phyloP scores from a whole-genome alignment of 2,329 filamentous ascomycete species.

The Intubia oerlemansii region DNA sequence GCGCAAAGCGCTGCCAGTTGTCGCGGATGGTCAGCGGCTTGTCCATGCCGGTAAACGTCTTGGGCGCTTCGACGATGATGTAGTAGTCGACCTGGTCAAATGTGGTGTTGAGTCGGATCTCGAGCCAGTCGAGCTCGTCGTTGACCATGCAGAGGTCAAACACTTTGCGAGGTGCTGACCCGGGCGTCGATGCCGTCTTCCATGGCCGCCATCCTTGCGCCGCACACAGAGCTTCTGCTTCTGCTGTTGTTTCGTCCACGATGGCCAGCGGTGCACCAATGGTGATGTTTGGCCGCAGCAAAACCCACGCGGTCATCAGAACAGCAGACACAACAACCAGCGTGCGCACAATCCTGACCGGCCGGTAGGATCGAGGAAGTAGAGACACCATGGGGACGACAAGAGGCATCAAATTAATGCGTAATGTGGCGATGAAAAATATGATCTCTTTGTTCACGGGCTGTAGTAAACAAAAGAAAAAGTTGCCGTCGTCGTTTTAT shows the following conservation, averaged over 20 bases:
- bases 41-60: slow-evolving; percentile 32
- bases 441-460: too few relatives aligned
- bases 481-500: too few relatives aligned
- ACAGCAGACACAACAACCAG: too few relatives aligned
- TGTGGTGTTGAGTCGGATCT: slow-evolving; percentile 38
- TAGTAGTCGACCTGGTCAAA: slow-evolving; percentile 41
- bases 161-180: slow-evolving; percentile 22
- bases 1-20: slow-evolving; percentile 27
- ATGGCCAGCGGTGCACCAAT: too few relatives aligned
- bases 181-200: slow-evolving; percentile 1
- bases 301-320: too few relatives aligned
- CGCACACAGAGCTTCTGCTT: slow-evolving; percentile 16
- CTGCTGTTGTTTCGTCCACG: neutral
- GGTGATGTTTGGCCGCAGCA: too few relatives aligned
- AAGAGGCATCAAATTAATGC: too few relatives aligned
- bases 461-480: too few relatives aligned
- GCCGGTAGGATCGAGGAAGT: too few relatives aligned
- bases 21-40: slow-evolving; percentile 32
- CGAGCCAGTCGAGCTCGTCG: slow-evolving; percentile 42
- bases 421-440: too few relatives aligned
- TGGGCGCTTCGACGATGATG: slow-evolving; percentile 35
- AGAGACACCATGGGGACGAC: too few relatives aligned
- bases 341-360: too few relatives aligned
- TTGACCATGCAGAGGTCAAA: slow-evolving; percentile 43
- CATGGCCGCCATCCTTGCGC: slow-evolving; percentile 18